phyloP scores from a whole-genome alignment of 768 basidiomycete species.

The Phaeolepiota aurea region DNA sequence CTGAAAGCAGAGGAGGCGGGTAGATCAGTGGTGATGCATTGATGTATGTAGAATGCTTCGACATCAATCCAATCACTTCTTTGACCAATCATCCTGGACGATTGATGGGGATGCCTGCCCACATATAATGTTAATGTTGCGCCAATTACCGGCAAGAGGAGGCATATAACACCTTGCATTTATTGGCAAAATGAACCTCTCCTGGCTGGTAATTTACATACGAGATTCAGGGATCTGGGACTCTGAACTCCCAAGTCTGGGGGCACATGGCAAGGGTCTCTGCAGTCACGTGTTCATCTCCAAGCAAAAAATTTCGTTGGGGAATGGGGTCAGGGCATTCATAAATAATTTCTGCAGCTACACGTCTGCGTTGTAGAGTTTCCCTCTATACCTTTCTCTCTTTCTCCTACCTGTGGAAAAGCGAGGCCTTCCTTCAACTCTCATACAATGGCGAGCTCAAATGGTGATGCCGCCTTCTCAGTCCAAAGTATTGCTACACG shows the following conservation, averaged over 20 bases:
- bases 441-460: conserved; percentile 29
- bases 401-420: conserved; percentile 10
- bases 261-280: no score
- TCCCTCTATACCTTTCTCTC: conserved; percentile 13
- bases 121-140: no score
- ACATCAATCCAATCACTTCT: no score
- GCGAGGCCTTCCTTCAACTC: conserved; percentile 11
- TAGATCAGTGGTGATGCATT: conserved; percentile 9
- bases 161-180: no score
- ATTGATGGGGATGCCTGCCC: not conserved
- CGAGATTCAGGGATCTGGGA: no score
- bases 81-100: not conserved
- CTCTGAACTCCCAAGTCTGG: no score
- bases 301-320: conserved; percentile 35
- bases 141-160: no score
- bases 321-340: conserved; percentile 37
- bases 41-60: no score
- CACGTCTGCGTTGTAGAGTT: conserved; percentile 13
- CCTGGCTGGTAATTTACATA: no score
- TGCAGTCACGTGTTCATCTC: conserved; percentile 5
- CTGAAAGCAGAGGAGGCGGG: conserved; percentile 37
- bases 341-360: conserved; percentile 25
- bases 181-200: no score
- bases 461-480: conserved; percentile 27
- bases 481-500: conserved; percentile 35